Base-by-base conservation (phyloP, 2,329 filamentous ascomycete genomes). In the Sporothrix globosa region DNA sequence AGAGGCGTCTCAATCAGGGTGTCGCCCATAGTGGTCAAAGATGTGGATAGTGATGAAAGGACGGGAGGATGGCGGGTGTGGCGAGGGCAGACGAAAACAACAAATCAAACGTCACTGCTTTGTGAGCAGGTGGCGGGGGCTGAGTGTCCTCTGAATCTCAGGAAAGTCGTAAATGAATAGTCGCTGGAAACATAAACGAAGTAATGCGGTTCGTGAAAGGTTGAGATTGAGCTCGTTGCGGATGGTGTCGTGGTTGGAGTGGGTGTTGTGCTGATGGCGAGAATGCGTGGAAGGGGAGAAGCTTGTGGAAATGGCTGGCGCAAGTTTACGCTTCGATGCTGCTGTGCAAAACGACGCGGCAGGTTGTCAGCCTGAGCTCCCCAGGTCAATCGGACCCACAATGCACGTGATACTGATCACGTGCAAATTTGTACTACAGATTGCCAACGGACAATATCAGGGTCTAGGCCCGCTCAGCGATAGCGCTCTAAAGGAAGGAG, bases 1-100 rank as follows among this genome's bases (percentile, higher is more conserved):
- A 86, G 85, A 78, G 92, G 89, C 82, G 87, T 93, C 83, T 97
- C 93, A 79, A 97, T 89, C 77, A 91, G 86, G 79, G 92, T 88
- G 85, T 97, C 92, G 81, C 90, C 94, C 95, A 97, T 97, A 69
- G 67, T 71, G 39, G 11, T 30, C 50, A 54, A 7, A 19, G 41
- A 21, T 46, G 58, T 67, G 54, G 30, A 21, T 69, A n/a, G 27
- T 50, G n/a, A 34, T 17, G 44, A 19, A 48, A 19, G 27, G 44
- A 48, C 5, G 14, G 14, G 44, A 17, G 60, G 34, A 34, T 34
- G 4, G 7, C 13, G 39, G n/a, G 30, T 48, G 34, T n/a, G 52
- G 52, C 21, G 52, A 27, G n/a, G 30, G 19, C 46, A 63, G 21
- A 41, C 44, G 46, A 52, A 61, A 30, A 65, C 41, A 48, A 27